Evolutionary conservation across 169 alveolate genomes (phyloP), one percentile per base, ranked within the genome.

Genomic region (Sarcocystis neurona): DNA sequence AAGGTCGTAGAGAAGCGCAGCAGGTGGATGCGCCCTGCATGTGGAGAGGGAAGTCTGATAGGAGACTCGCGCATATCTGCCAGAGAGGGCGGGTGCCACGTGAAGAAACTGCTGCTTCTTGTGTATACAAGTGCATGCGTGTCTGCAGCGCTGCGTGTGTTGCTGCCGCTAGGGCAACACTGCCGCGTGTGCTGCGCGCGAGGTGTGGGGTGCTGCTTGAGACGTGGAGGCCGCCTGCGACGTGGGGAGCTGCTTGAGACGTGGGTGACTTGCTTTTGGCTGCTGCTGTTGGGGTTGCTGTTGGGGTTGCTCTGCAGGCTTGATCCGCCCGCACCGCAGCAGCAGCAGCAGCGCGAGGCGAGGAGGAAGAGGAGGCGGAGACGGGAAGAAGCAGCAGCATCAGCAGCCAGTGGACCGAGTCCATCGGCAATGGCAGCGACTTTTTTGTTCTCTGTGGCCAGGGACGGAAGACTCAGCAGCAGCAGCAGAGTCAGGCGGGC

Each of bases 381-480:
- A 23, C n/a, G n/a, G 23, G 66, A 12, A 23, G n/a, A 23, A 53
- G n/a, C 12, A 2, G 74, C 30, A n/a, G 6, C 32, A 10, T 44
- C n/a, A 44, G 30, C 75, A 30, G 44, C 37, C 47, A 12, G 50
- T 46, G 50, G 48, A 39, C 34, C 48, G 37, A 44, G 32, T 53
- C 8, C 75, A 46, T n/a, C 20, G 87, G 46, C 15, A 79, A 50
- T 50, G 48, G 87, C 87, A 79, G 48, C 39, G 56, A 10, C 82
- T 72, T 15, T 72, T 72, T 32, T 72, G 82, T 18, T 72, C 82
- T 2, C 41, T 56, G 48, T 72, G 82, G 82, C 82, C 82, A 23
- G 41, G 12, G 2, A n/a, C n/a, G n/a, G n/a, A n/a, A n/a, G n/a
- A n/a, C n/a, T n/a, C n/a, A n/a, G n/a, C n/a, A n/a, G n/a, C n/a